phyloP scores from a whole-genome alignment of 768 basidiomycete species.

The Russula sp. region DNA sequence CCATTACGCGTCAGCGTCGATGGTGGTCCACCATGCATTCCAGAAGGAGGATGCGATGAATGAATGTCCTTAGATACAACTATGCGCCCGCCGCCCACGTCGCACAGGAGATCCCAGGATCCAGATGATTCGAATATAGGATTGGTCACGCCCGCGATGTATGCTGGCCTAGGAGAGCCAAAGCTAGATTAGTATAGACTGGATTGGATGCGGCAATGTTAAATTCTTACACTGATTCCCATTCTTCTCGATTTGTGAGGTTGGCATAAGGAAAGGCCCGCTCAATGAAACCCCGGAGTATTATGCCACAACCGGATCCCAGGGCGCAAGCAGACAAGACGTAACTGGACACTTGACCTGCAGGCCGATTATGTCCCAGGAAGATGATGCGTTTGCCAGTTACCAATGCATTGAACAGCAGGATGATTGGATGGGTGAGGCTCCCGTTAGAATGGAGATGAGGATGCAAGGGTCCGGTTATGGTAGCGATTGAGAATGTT shows the following conservation, averaged over 20 bases:
- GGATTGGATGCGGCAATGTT: neutral
- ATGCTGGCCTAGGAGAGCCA: slow-evolving; percentile 59
- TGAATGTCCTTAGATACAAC: slow-evolving; percentile 84
- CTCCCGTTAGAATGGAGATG: slow-evolving; percentile 91
- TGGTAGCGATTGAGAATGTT: slow-evolving; percentile 63
- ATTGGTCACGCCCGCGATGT: slow-evolving; percentile 95
- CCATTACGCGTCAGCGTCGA: slow-evolving; percentile 52
- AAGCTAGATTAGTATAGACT: neutral
- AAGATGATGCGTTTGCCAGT: slow-evolving; percentile 97
- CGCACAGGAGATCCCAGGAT: slow-evolving; percentile 91
- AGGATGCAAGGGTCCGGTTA: slow-evolving; percentile 76
- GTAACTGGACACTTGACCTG: slow-evolving; percentile 83
- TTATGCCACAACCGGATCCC: slow-evolving; percentile 81
- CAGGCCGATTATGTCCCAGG: slow-evolving; percentile 83
- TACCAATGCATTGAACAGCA: slow-evolving; percentile 93
- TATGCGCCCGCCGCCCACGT: slow-evolving; percentile 82
- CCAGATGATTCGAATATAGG: slow-evolving; percentile 88
- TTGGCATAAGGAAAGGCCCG: slow-evolving; percentile 95
- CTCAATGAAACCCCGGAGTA: slow-evolving; percentile 82
- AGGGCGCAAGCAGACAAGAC: slow-evolving; percentile 94
- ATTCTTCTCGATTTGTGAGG: slow-evolving; percentile 79
- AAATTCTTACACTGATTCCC: slow-evolving; percentile 73
- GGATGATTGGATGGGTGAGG: slow-evolving; percentile 87
- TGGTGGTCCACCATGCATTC: slow-evolving; percentile 28
- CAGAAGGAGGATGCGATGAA: slow-evolving; percentile 37